Percentiles rank a stretch among this genome's conserved stretches.
Conservation (phyloP, 208 protist genomes). For the Leishmania mexicana region DNA sequence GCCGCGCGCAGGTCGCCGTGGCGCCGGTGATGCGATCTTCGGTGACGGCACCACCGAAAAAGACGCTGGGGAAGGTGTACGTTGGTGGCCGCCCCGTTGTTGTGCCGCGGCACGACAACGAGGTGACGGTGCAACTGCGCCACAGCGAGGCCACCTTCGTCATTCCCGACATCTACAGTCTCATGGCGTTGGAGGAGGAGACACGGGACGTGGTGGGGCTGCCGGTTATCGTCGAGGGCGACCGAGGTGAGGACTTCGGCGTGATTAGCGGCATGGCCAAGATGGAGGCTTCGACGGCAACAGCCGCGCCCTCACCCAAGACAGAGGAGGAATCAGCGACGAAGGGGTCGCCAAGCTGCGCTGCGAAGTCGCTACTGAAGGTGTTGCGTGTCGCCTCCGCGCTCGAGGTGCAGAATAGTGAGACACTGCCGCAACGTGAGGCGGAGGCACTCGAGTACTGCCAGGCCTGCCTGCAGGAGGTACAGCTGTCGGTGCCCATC, state of each 20-base stretch:
- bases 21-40: background rate
- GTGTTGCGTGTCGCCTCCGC: constrained; percentile 67
- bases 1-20: background rate
- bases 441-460: constrained; percentile 62
- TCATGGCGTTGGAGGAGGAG: constrained; percentile 45
- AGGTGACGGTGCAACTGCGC: constrained; percentile 67
- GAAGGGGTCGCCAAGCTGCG: background rate
- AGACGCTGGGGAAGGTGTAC: constrained; percentile 50
- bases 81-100: constrained; percentile 55
- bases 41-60: constrained; percentile 11
- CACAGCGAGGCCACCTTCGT: constrained; percentile 44
- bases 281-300: background rate
- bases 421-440: constrained; percentile 51
- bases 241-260: constrained; percentile 84
- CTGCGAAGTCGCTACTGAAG: constrained; percentile 12
- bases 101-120: constrained; percentile 47
- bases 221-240: constrained; percentile 84
- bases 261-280: constrained; percentile 39
- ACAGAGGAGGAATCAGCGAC: constrained; percentile 21
- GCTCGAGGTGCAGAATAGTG: constrained; percentile 48
- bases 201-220: constrained; percentile 46
- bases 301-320: constrained; percentile 11
- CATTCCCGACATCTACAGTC: constrained; percentile 49
- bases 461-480: constrained; percentile 45
- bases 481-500: constrained; percentile 61